phyloP scores from a whole-genome alignment of 1,284 basidiomycete genomes.

The Singerocomus inundabilis region DNA sequence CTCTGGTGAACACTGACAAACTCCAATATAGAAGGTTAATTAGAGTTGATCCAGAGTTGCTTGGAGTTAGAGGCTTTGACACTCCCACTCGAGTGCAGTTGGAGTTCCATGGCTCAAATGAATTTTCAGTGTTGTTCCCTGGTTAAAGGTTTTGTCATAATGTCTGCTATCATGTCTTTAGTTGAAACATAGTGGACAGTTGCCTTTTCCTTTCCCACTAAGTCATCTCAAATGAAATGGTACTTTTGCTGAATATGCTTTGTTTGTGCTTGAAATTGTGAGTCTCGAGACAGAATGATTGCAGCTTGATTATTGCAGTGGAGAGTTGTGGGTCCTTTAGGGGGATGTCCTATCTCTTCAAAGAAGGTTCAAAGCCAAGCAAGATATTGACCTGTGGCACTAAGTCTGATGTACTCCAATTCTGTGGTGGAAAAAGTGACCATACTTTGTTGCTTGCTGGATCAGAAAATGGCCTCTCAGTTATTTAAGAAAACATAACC shows the following conservation, averaged over 20 bases:
- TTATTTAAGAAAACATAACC: not conserved
- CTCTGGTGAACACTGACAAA: too few species aligned
- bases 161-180: slow-evolving; percentile 27
- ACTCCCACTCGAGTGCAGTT: not conserved
- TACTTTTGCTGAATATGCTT: slow-evolving; percentile 42
- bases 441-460: not conserved
- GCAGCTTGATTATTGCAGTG: slow-evolving; percentile 35
- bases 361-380: not conserved
- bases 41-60: not conserved
- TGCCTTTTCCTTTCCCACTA: slow-evolving; percentile 20
- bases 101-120: slow-evolving; percentile 13
- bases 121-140: slow-evolving; percentile 26
- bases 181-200: slow-evolving; percentile 19
- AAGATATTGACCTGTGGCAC: not conserved
- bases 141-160: slow-evolving; percentile 27
- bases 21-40: too few species aligned
- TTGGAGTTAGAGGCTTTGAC: not conserved
- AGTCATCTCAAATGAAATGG: slow-evolving; percentile 32
- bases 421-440: not conserved
- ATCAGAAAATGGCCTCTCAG: not conserved
- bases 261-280: slow-evolving; percentile 33
- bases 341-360: not conserved
- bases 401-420: not conserved
- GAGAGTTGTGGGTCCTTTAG: too few species aligned
- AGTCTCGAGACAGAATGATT: slow-evolving; percentile 33